Percentiles rank a stretch among this genome's conserved stretches.
phyloP scores from a whole-genome alignment of 2,329 filamentous ascomycete genomes.

The Trichocomaceae sp. region DNA sequence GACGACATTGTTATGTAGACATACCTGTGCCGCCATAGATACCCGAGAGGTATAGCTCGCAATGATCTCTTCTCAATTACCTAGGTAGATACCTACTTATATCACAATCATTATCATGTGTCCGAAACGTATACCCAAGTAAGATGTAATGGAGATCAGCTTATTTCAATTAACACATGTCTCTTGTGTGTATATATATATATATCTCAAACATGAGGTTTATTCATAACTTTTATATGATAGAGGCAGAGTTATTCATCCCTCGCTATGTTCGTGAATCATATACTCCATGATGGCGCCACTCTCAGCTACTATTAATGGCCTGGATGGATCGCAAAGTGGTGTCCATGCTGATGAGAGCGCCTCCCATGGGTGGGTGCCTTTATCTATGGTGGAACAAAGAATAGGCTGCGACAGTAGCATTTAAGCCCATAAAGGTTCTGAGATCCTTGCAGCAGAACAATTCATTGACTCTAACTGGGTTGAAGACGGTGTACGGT shows the following conservation, averaged over 20 bases:
- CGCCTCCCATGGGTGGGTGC: slow-evolving; percentile 47
- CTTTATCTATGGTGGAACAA: slow-evolving; percentile 36
- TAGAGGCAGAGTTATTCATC: slow-evolving; percentile 44
- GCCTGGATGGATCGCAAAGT: slow-evolving; percentile 27
- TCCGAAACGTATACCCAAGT: too few relatives aligned
- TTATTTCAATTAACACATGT: too few relatives aligned
- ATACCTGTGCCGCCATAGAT: slow-evolving; percentile 52
- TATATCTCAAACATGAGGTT: too few relatives aligned
- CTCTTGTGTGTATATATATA: too few relatives aligned
- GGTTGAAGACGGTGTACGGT: slow-evolving; percentile 48
- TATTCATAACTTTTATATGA: slow-evolving; percentile 46
- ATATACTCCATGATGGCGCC: slow-evolving; percentile 59
- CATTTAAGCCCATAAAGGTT: slow-evolving; percentile 44
- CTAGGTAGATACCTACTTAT: too few relatives aligned
- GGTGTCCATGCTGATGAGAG: slow-evolving; percentile 56
- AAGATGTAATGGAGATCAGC: too few relatives aligned
- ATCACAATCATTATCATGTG: too few relatives aligned
- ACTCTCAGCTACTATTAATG: slow-evolving; percentile 50
- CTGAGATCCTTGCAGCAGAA: slow-evolving; percentile 60
- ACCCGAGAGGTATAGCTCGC: slow-evolving; percentile 43
- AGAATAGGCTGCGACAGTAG: slow-evolving; percentile 43
- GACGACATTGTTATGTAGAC: slow-evolving; percentile 31
- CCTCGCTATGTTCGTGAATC: slow-evolving; percentile 46
- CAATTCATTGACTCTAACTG: slow-evolving; percentile 58
- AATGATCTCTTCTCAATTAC: slow-evolving; percentile 45